These are phyloP conservation scores for Poronia punctata DNA, from an alignment of 495 filamentous ascomycete genomes.

Conservation along the genomic window DNA sequence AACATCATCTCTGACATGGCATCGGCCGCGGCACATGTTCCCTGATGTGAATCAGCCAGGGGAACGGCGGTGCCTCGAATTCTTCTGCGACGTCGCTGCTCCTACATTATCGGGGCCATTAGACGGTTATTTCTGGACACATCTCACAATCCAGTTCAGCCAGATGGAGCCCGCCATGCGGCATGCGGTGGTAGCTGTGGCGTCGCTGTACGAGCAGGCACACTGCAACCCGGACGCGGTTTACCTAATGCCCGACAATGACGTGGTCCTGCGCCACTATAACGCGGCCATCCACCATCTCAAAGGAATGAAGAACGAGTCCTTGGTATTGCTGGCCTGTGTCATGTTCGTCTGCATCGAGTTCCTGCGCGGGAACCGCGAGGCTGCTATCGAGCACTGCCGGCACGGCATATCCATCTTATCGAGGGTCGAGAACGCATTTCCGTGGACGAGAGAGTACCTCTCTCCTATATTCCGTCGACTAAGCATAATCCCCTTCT, in stretches of 20 bases:
- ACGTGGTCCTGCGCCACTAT: constrained; percentile 46
- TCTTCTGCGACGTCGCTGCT: constrained; percentile 44
- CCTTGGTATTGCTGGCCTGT: constrained; percentile 48
- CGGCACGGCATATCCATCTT: constrained; percentile 34
- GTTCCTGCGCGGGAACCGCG: constrained; percentile 43
- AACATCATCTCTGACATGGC: constrained; percentile 12
- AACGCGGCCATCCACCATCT: constrained; percentile 45
- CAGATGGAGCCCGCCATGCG: constrained; percentile 51
- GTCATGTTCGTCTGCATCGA: constrained; percentile 55
- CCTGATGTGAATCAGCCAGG: constrained; percentile 12
- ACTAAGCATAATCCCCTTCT: constrained; percentile 31
- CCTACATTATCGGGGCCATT: constrained; percentile 43
- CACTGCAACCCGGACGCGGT: constrained; percentile 1
- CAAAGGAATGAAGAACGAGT: constrained; percentile 30
- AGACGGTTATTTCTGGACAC: constrained; percentile 51
- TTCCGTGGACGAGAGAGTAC: constrained; percentile 31
- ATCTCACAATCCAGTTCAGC: constrained; percentile 49
- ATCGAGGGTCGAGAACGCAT: constrained; percentile 19
- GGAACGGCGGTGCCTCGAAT: constrained; percentile 42
- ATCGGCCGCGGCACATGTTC: constrained; percentile 20
- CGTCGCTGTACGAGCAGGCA: constrained; percentile 44
- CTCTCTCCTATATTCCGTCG: constrained; percentile 38
- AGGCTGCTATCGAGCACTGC: constrained; percentile 35
- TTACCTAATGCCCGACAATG: constrained; percentile 26
- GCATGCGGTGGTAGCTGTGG: constrained; percentile 52